Evolutionary conservation across 371 early-diverging fungal species (phyloP), one percentile per base, ranked within the genome.

Genomic region (Ordospora colligata): DNA sequence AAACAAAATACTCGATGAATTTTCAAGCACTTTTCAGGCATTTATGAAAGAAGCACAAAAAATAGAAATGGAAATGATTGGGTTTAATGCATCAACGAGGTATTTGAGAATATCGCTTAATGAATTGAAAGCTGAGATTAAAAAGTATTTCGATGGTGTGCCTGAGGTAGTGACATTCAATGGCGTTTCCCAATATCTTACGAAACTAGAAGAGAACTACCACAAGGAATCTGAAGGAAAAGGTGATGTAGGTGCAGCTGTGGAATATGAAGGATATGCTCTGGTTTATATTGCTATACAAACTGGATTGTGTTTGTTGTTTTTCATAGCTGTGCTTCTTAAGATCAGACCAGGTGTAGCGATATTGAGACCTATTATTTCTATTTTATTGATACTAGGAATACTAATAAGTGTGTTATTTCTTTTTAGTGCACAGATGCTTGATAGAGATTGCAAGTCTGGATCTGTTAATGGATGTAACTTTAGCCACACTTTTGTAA

Each of bases 371-470:
- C 53, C 44, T 45, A 19, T 70, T 45, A 14, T 70, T 3, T 54
- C 53, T 9, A 54, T 70, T 22, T n/a, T 46, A 0, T 17, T 70
- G 19, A 25, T 70, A 19, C 14, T 32, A 43, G 27, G 52, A 19
- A 37, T 54, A 2, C 32, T 58, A 32, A n/a, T 58, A 42, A 50
- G 74, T 53, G 44, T 43, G 63, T 3, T 69, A 32, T 17, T 74
- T 42, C 22, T 78, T 25, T 19, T 70, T 25, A 49, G 52, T 68
- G 52, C 65, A 3, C 78, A 78, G 23, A 53, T 74, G 22, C 47
- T 74, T 37, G 78, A 78, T 42, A 78, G 63, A 69, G 53, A 47
- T 45, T 78, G 78, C 50, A 70, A 73, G 17, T 25, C 51, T 11
- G 78, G 78, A 0, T 37, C 25, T 12, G 49, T 78, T 12, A 43